Percentiles rank a stretch among this genome's conserved stretches.
phyloP scores from a whole-genome alignment of 495 filamentous ascomycete species.

The Penicillium parvum region DNA sequence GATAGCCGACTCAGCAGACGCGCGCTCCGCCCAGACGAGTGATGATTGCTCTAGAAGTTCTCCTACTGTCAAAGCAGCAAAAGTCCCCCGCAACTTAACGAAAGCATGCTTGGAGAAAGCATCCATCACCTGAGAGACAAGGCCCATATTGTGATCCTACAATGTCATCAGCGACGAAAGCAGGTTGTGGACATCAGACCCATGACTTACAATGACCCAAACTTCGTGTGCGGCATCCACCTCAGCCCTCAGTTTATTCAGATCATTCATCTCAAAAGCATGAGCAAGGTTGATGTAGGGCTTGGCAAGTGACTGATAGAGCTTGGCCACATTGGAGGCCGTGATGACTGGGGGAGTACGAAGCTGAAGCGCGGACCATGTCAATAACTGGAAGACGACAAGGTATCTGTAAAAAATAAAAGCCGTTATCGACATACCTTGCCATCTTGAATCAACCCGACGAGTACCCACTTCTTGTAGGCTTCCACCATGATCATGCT shows the following conservation, averaged over 20 bases:
- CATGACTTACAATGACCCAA: constrained; percentile 55
- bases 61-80: constrained; percentile 42
- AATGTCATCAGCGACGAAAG: constrained; percentile 1
- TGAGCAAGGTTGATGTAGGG: constrained; percentile 67
- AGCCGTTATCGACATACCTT: constrained; percentile 44
- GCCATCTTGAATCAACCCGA: constrained; percentile 67
- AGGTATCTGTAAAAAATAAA: too few relatives aligned
- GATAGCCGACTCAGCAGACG: constrained; percentile 48
- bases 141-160: constrained; percentile 56
- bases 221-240: constrained; percentile 47
- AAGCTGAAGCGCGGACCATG: constrained; percentile 21
- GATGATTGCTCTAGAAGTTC: constrained; percentile 37
- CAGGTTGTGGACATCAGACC: neutral
- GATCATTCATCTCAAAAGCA: constrained; percentile 59
- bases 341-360: constrained; percentile 41
- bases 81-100: constrained; percentile 39
- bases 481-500: constrained; percentile 83
- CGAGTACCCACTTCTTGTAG: constrained; percentile 91
- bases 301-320: constrained; percentile 55
- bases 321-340: constrained; percentile 47
- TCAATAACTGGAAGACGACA: constrained; percentile 9
- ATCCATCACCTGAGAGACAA: constrained; percentile 48
- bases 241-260: constrained; percentile 54
- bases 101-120: constrained; percentile 46
- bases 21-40: constrained; percentile 40